Evolutionary conservation across 306 rosid species (phyloP).

Genomic region (Vachellia pachyceras): DNA sequence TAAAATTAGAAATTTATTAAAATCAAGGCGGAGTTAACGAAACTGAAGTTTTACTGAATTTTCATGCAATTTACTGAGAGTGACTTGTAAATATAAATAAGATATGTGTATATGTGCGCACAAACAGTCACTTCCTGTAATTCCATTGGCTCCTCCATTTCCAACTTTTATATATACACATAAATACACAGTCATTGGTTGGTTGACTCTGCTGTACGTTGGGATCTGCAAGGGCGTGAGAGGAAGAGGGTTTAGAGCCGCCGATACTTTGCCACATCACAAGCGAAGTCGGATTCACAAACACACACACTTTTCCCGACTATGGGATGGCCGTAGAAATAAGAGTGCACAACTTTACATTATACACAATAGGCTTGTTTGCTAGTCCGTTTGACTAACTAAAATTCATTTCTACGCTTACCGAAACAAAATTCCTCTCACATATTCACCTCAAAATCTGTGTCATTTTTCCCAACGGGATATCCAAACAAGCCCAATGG

Average conservation of each 20-base stretch:
- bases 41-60: too few relatives aligned
- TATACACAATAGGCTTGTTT: too few relatives aligned
- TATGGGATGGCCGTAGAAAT: conserved; percentile 10
- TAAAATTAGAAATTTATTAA: too few relatives aligned
- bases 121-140: neutral
- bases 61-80: too few relatives aligned
- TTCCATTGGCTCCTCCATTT: neutral
- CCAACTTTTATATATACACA: neutral
- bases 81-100: too few relatives aligned
- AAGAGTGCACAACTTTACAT: neutral
- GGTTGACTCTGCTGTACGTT: neutral
- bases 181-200: neutral
- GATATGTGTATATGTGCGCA: neutral
- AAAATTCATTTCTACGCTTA: too few relatives aligned
- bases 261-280: conserved; percentile 11
- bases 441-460: too few relatives aligned
- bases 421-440: too few relatives aligned
- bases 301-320: neutral
- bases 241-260: neutral
- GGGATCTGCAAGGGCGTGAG: neutral
- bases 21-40: too few relatives aligned
- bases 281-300: neutral
- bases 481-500: too few relatives aligned
- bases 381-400: too few relatives aligned
- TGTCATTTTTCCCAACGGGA: too few relatives aligned